Percentiles rank a stretch among this genome's conserved stretches.
phyloP scores from a whole-genome alignment of 768 basidiomycete species.

The Termitomyces sp. region DNA sequence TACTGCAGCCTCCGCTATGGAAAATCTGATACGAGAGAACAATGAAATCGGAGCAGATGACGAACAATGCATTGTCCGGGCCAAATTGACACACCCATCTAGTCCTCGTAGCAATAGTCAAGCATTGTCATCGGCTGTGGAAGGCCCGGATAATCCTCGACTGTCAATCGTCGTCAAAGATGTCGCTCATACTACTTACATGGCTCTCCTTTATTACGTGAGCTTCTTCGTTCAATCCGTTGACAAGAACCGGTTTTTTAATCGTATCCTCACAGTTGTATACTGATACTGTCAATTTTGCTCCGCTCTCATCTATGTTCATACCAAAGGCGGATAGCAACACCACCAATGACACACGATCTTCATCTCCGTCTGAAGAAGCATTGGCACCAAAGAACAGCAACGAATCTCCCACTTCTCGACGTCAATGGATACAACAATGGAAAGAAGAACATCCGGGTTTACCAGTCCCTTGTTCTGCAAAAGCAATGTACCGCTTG shows the following conservation, averaged over 20 bases:
- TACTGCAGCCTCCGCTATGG: conserved; percentile 5
- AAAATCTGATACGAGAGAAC: conserved; percentile 10
- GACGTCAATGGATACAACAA: conserved; percentile 65
- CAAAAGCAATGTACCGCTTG: conserved; percentile 78
- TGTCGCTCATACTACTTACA: conserved; percentile 41
- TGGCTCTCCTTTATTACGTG: conserved; percentile 68
- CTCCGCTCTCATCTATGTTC: conserved; percentile 76
- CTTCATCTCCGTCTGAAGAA: conserved; percentile 23
- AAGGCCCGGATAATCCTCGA: conserved; percentile 8
- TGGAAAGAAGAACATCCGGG: conserved; percentile 61
- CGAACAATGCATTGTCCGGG: conserved; percentile 17
- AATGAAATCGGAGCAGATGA: conserved; percentile 19
- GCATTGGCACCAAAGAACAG: conserved; percentile 16
- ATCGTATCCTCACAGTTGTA: conserved; percentile 52
- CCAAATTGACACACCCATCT: conserved; percentile 16
- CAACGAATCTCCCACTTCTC: conserved; percentile 19
- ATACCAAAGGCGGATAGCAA: conserved; percentile 22
- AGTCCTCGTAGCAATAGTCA: conserved; percentile 15
- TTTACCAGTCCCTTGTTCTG: conserved; percentile 67
- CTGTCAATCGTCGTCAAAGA: conserved; percentile 41
- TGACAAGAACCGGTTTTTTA: neutral
- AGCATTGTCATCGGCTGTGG: neutral
- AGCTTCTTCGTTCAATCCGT: conserved; percentile 15
- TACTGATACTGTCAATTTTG: conserved; percentile 79
- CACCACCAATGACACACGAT: conserved; percentile 15